Base-by-base conservation (phyloP, 305 asterid species). In the Plantago coronopus region DNA sequence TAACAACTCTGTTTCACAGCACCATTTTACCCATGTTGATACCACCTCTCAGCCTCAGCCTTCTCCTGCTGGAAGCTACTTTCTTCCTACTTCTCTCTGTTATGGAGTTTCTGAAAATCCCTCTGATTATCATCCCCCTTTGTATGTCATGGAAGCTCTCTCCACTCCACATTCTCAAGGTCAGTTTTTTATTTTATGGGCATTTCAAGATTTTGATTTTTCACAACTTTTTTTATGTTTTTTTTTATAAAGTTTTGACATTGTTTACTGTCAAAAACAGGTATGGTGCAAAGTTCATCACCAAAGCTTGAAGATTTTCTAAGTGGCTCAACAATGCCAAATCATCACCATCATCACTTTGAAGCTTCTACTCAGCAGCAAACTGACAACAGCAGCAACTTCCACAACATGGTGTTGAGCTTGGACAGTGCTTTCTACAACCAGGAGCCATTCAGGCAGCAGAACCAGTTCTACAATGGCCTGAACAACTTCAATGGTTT, bases 251-350 rank as follows among this genome's bases (percentile, higher is more conserved):
- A 27, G 22, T 14, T 38, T 19, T 29, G 16, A 66, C n/a, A n/a
- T n/a, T n/a, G n/a, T n/a, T n/a, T n/a, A n/a, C n/a, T n/a, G n/a
- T n/a, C n/a, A n/a, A 20, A 2, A 57, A n/a, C n/a, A 81, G 88
- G 59, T 48, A 73, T 77, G 75, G 73, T 71, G 65, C 63, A 65
- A 37, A 70, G 53, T 64, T 70, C 88, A 2, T 73, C 86, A 0
- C 96, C 97, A 7, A 90, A 90, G 48, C 91, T 90, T 23, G 97
- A 90, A 67, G 85, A 90, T 49, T 90, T 87, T 75, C 57, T 88
- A n/a, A n/a, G n/a, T 10, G 85, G 85, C 43, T 72, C 89, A 73
- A 67, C 82, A 61, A 79, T 78, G 80, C 76, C 69, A 14, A 59
- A 51, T 23, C 77, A 77, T 59, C 79, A 74, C 0, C 77, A 54